Conservation (phyloP, 306 rosid species). For the Fagus crenata region DNA sequence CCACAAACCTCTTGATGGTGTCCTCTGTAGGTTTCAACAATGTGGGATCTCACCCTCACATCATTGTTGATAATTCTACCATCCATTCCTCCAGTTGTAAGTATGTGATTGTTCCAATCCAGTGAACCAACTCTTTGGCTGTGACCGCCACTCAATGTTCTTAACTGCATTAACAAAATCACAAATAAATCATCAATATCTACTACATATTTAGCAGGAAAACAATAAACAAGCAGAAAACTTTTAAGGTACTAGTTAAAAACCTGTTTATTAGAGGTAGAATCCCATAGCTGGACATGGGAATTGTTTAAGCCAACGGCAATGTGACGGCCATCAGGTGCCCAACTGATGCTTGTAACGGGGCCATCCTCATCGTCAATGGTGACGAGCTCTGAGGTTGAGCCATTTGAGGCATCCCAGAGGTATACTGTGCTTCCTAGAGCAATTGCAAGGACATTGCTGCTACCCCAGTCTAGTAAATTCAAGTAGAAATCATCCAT, state of each 20-base stretch:
- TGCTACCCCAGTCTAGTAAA: conserved; percentile 71
- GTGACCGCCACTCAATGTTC: conserved; percentile 64
- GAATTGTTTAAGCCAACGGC: conserved; percentile 74
- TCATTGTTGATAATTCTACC: conserved; percentile 63
- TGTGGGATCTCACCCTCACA: conserved; percentile 66
- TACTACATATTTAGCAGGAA: background rate
- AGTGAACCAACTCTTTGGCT: conserved; percentile 63
- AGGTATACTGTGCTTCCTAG: conserved; percentile 61
- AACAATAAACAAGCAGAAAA: background rate
- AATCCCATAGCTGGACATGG: conserved; percentile 75
- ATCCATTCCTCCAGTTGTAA: conserved; percentile 83
- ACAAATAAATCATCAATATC: conserved; percentile 6
- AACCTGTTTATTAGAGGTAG: conserved; percentile 46
- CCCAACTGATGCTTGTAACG: conserved; percentile 71
- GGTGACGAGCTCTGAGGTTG: conserved; percentile 63
- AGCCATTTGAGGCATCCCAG: conserved; percentile 62
- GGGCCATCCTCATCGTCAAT: conserved; percentile 72
- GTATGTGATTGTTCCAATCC: conserved; percentile 75
- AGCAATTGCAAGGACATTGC: conserved; percentile 63
- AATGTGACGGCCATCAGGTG: conserved; percentile 72
- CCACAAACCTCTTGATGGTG: conserved; percentile 79
- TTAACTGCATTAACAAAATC: conserved; percentile 44
- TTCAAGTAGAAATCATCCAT: conserved; percentile 72
- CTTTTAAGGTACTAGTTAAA: background rate
- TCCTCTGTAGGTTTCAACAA: conserved; percentile 67